Evolutionary conservation across 2,329 filamentous ascomycete species (phyloP).

Genomic region (Escovopsis sp.): DNA sequence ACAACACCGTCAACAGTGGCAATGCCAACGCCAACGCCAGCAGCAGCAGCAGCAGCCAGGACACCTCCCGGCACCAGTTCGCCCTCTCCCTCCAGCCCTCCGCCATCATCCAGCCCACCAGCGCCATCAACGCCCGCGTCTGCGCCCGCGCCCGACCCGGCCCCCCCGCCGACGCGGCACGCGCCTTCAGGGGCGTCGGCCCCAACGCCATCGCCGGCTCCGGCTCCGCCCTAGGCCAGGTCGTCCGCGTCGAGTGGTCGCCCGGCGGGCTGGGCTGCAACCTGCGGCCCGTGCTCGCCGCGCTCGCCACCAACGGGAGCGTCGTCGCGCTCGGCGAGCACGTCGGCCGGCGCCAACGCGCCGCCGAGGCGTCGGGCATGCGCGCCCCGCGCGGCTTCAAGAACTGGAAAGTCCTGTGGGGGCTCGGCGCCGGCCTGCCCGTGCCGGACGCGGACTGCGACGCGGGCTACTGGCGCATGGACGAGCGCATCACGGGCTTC

Average conservation of each 20-base stretch:
- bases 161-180: slow-evolving; percentile 12
- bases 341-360: slow-evolving; percentile 13
- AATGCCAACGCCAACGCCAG: too few relatives aligned
- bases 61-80: slow-evolving; percentile 18
- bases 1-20: slow-evolving; percentile 1
- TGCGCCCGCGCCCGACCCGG: slow-evolving; percentile 24
- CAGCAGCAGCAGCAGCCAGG: slow-evolving; percentile 7
- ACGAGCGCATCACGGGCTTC: slow-evolving; percentile 35
- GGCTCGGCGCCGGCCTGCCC: slow-evolving; percentile 35
- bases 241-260: slow-evolving; percentile 42
- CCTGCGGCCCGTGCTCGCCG: slow-evolving; percentile 34
- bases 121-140: slow-evolving; percentile 30
- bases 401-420: slow-evolving; percentile 41
- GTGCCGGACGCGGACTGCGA: slow-evolving; percentile 27
- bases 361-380: slow-evolving; percentile 15
- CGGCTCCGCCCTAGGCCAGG: slow-evolving; percentile 38
- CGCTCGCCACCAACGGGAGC: slow-evolving; percentile 34
- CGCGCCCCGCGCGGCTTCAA: slow-evolving; percentile 28
- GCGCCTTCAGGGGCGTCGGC: slow-evolving; percentile 28
- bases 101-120: slow-evolving; percentile 23
- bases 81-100: slow-evolving; percentile 18
- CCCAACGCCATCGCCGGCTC: slow-evolving; percentile 30
- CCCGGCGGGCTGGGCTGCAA: slow-evolving; percentile 42
- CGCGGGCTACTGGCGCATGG: slow-evolving; percentile 19
- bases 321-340: slow-evolving; percentile 38